Evolutionary conservation across 1,139 yeast genomes (phyloP), one percentile per base, ranked within the genome.

Genomic region (Candida tetrigidarum): DNA sequence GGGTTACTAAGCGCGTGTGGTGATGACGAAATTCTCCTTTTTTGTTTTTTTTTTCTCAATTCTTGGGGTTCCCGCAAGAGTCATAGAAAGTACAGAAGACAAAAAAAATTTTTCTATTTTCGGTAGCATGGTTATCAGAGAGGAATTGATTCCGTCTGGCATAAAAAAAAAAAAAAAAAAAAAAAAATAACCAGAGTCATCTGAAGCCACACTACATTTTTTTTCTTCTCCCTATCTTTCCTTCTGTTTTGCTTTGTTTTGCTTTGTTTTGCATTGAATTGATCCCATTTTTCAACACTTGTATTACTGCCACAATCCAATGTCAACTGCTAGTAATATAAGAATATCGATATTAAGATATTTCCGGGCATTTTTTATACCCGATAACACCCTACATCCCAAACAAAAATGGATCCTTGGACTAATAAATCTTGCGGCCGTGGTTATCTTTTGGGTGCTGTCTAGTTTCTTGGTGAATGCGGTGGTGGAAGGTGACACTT

Each of bases 361-460:
- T 34, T 27, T 50, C 8, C 37, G 45, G 12, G 57, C 57, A 37
- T 51, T 54, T 27, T 50, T 54, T 22, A 45, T 54, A 14, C 57
- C 57, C 2, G 56, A 54, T 25, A 39, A 47, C 15, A 45, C 47
- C 12, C 43, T 54, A 34, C 55, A 50, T 37, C 45, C 55, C 4
- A 45, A 62, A 5, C 78, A 75, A 53, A 72, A 71, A 52, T 90
- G 97, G 97, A 72, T 84, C 1, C 59, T 87, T 14, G 98, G 98
- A 2, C 74, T 92, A 26, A 56, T 85, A 23, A 80, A 88, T 64
- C 74, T 92, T 20, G 73, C 81, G 1, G 72, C 86, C 30, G 98
- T 92, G 44, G 88, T 92, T 16, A 61, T 87, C 1, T 78, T 90
- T 30, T 92, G 98, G 98, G 97, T 91, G 23, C 71, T 85, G 41